Percentiles rank a stretch among this genome's conserved stretches.
These are phyloP conservation scores for Aegilops tauschii DNA, from an alignment of 176 grass and related monocot genomes.

Conservation along the genomic window DNA sequence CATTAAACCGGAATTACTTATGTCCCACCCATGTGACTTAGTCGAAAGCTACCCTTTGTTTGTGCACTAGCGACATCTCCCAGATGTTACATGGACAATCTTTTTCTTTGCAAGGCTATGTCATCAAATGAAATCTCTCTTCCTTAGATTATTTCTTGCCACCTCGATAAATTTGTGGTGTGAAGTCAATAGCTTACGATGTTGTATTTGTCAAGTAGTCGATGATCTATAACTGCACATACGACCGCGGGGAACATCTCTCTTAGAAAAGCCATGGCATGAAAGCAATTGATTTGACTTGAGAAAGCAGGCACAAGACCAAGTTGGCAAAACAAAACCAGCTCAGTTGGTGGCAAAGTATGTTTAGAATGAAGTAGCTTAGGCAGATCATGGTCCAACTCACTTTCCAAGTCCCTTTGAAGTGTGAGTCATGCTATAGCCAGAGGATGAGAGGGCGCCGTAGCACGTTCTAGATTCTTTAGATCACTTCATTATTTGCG, in stretches of 20 bases:
- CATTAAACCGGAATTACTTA: constrained; percentile 6
- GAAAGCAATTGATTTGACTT: constrained; percentile 15
- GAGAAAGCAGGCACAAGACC: not conserved
- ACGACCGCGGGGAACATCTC: not conserved
- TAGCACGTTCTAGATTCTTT: constrained; percentile 30
- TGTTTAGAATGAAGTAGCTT: not conserved
- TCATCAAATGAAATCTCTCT: constrained; percentile 9
- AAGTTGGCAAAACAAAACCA: not conserved
- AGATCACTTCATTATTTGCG: constrained; percentile 15
- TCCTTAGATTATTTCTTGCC: not conserved
- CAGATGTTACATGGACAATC: not conserved
- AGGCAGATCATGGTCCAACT: constrained; percentile 16
- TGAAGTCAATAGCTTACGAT: constrained; percentile 2
- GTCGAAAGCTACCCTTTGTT: not conserved
- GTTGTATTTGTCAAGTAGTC: not conserved
- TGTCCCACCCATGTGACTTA: not conserved
- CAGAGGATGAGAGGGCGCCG: not conserved
- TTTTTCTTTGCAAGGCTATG: not conserved
- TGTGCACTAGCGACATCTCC: not conserved
- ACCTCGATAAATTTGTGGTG: constrained; percentile 6
- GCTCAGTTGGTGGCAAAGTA: not conserved
- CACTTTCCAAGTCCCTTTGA: not conserved
- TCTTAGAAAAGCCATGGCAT: not conserved
- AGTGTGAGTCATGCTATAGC: not conserved
- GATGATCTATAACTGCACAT: not conserved